These are phyloP conservation scores for Adansonia rubrostipa DNA, from an alignment of 441 rosid species.

Conservation along the genomic window DNA sequence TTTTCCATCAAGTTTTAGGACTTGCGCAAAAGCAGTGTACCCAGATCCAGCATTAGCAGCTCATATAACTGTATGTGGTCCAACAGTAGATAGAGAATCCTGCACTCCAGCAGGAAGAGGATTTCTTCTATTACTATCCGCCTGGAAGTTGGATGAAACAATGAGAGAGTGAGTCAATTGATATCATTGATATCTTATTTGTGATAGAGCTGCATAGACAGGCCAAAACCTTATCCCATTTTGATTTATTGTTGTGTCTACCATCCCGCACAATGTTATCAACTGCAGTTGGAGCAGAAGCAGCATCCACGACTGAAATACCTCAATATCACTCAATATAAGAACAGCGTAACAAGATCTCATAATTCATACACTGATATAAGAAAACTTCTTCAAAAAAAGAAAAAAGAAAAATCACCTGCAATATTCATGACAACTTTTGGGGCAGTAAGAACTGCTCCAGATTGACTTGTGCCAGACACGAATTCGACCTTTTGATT, in stretches of 20 bases:
- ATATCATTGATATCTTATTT: not conserved
- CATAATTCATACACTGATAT: not conserved
- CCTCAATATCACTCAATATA: constrained; percentile 33
- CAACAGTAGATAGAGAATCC: constrained; percentile 58
- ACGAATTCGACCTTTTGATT: constrained; percentile 80
- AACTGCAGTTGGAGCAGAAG: constrained; percentile 45
- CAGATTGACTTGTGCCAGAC: constrained; percentile 67
- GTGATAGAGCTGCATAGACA: constrained; percentile 23
- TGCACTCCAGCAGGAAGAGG: constrained; percentile 56
- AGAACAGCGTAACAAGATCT: constrained; percentile 22
- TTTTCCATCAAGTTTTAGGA: not conserved
- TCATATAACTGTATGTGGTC: constrained; percentile 69
- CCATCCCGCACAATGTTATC: constrained; percentile 60
- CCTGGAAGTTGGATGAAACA: constrained; percentile 49
- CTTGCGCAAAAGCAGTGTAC: constrained; percentile 90
- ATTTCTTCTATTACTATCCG: constrained; percentile 71
- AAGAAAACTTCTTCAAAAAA: not conserved
- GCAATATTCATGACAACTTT: constrained; percentile 68
- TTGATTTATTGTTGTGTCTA: constrained; percentile 86
- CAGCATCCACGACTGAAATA: constrained; percentile 47
- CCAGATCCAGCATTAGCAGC: constrained; percentile 84
- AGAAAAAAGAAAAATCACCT: constrained; percentile 42
- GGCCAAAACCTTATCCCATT: constrained; percentile 87
- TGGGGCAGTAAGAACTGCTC: constrained; percentile 46
- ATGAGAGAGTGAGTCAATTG: not conserved